Percentiles rank a stretch among this genome's conserved stretches.
Conservation (phyloP, 352 stramenopile genomes). For the Thalassiosira livingstoniorum region DNA sequence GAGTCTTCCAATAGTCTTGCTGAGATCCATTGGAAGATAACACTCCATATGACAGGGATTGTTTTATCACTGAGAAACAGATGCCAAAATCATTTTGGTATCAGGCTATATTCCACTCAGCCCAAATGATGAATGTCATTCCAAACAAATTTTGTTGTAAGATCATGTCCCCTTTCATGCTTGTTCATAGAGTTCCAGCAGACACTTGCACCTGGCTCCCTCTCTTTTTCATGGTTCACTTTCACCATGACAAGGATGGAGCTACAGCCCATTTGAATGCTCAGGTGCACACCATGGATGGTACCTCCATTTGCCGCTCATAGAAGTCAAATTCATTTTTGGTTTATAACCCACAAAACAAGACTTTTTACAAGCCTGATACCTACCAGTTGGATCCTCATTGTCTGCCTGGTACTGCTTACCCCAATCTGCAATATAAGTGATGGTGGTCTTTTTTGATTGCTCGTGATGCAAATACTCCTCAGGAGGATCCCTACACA, state of each 20-base stretch:
- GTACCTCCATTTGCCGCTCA: conserved; percentile 12
- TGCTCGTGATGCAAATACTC: conserved; percentile 1
- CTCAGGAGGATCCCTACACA: conserved; percentile 13
- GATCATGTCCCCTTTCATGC: conserved; percentile 10
- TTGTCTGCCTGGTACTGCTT: not conserved
- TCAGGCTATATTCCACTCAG: conserved; percentile 18
- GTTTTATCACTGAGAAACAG: too few species aligned
- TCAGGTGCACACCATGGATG: conserved; percentile 17
- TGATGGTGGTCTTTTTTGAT: conserved; percentile 14
- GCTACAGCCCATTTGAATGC: not conserved
- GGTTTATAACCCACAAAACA: conserved; percentile 37
- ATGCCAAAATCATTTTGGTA: too few species aligned
- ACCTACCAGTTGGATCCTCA: conserved; percentile 17
- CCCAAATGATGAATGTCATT: conserved; percentile 18
- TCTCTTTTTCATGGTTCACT: conserved; percentile 17
- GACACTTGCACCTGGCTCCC: conserved; percentile 8
- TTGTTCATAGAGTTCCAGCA: conserved; percentile 9
- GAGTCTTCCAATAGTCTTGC: conserved; percentile 44
- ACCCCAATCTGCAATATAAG: conserved; percentile 9
- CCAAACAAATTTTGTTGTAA: not conserved
- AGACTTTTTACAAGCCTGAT: conserved; percentile 13
- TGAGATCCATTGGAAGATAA: conserved; percentile 26
- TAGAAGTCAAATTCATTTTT: conserved; percentile 4
- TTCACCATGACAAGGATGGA: not conserved
- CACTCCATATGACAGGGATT: conserved; percentile 19